Evolutionary conservation across 345 rosid genomes (phyloP).

Genomic region (Bruguiera sexangula): DNA sequence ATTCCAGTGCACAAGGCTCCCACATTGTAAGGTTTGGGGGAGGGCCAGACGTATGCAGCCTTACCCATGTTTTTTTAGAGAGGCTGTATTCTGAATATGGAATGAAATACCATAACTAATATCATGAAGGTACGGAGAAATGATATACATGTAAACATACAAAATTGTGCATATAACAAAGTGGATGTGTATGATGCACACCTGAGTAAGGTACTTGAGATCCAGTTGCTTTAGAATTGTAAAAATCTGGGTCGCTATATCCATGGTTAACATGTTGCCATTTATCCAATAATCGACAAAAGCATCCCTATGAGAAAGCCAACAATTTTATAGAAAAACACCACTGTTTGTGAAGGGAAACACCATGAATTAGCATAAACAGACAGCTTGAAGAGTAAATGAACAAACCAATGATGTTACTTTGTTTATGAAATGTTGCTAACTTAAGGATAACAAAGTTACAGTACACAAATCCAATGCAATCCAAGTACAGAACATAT

Average conservation of each 20-base stretch:
- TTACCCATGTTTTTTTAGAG: too few species aligned
- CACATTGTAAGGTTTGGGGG: too few species aligned
- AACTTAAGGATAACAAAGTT: not conserved
- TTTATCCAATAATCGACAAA: conserved; percentile 78
- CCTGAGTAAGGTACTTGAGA: conserved; percentile 69
- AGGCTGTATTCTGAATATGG: too few species aligned
- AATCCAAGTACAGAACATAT: too few species aligned
- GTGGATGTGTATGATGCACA: conserved; percentile 10
- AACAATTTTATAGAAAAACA: not conserved
- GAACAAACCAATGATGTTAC: not conserved
- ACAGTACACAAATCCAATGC: too few species aligned
- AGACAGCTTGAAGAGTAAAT: not conserved
- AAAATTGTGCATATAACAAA: not conserved
- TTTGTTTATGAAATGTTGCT: not conserved
- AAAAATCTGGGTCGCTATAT: conserved; percentile 69
- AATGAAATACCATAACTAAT: not conserved
- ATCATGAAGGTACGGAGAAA: not conserved
- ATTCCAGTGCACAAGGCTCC: too few species aligned
- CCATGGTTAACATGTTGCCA: conserved; percentile 72
- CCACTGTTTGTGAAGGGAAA: not conserved
- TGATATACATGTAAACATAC: not conserved
- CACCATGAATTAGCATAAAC: not conserved
- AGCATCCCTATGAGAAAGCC: conserved; percentile 57
- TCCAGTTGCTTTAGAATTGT: conserved; percentile 70
- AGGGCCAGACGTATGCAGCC: too few species aligned